phyloP scores from a whole-genome alignment of 2,329 filamentous ascomycete species.

The Cercospora brassicicola region DNA sequence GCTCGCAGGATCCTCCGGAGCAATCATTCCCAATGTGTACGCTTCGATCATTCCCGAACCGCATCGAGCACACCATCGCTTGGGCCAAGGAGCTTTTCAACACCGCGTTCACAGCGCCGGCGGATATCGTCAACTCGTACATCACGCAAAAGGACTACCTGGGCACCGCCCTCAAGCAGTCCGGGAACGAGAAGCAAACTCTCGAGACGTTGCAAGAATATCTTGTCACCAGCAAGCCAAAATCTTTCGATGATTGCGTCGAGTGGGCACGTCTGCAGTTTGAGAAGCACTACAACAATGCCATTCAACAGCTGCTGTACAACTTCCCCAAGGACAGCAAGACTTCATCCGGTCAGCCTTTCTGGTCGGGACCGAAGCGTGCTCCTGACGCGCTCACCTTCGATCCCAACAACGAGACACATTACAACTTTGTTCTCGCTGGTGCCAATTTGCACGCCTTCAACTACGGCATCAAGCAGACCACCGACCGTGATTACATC shows the following conservation, averaged over 20 bases:
- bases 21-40: slow-evolving; percentile 99
- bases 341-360: slow-evolving; percentile 83
- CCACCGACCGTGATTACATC: slow-evolving; percentile 68
- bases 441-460: slow-evolving; percentile 92
- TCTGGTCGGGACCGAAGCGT: slow-evolving; percentile 98
- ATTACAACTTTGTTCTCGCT: slow-evolving; percentile 83
- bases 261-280: slow-evolving; percentile 92
- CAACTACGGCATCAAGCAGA: slow-evolving; percentile 89
- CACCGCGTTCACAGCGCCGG: slow-evolving; percentile 86
- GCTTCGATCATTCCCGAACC: slow-evolving; percentile 93
- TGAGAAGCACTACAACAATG: slow-evolving; percentile 95
- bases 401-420: slow-evolving; percentile 77
- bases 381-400: slow-evolving; percentile 91
- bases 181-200: slow-evolving; percentile 91
- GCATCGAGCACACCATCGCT: slow-evolving; percentile 97
- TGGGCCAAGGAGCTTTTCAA: slow-evolving; percentile 98
- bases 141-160: slow-evolving; percentile 89
- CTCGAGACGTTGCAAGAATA: slow-evolving; percentile 87
- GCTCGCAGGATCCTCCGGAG: slow-evolving; percentile 94
- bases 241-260: slow-evolving; percentile 93
- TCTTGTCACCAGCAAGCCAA: slow-evolving; percentile 85
- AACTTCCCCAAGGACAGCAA: slow-evolving; percentile 95
- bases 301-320: slow-evolving; percentile 89
- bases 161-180: slow-evolving; percentile 81
- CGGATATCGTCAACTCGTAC: slow-evolving; percentile 88